A percentile compares a stretch with the other conserved stretches of the same genome.
phyloP scores from a whole-genome alignment of 257 asterid genomes.

The Voacanga thouarsii region DNA sequence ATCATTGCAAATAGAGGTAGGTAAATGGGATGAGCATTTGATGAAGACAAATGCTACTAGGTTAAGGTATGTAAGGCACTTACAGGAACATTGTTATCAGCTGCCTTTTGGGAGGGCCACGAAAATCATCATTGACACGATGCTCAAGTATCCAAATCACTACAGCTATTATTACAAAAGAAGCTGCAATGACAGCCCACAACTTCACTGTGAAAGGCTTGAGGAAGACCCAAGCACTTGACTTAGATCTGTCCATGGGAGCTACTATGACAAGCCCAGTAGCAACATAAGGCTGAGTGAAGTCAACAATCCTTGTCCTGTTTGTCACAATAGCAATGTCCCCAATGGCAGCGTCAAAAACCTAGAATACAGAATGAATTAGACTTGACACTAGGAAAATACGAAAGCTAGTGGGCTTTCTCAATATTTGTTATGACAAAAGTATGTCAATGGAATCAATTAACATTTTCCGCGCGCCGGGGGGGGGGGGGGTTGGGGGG shows the following conservation, averaged over 20 bases:
- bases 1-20: background rate
- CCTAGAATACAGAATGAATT: constrained; percentile 20
- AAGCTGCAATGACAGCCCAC: constrained; percentile 60
- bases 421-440: background rate
- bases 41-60: constrained; percentile 23
- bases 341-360: constrained; percentile 34
- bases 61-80: constrained; percentile 9
- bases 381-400: background rate
- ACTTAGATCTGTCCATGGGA: constrained; percentile 43
- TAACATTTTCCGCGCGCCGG: background rate
- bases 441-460: background rate
- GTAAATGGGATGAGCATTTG: background rate
- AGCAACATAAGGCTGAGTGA: constrained; percentile 65
- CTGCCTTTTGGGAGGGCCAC: constrained; percentile 69
- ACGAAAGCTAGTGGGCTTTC: no score
- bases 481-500: no score
- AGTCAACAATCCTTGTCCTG: constrained; percentile 57
- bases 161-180: constrained; percentile 52
- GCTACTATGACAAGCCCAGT: constrained; percentile 75
- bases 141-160: constrained; percentile 76
- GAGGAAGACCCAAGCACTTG: constrained; percentile 68
- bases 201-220: constrained; percentile 53
- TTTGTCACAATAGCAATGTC: constrained; percentile 41
- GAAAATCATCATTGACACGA: constrained; percentile 61
- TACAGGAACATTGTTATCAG: constrained; percentile 44